Base-by-base conservation (phyloP, 805 yeast species). In the Candida wancherniae region DNA sequence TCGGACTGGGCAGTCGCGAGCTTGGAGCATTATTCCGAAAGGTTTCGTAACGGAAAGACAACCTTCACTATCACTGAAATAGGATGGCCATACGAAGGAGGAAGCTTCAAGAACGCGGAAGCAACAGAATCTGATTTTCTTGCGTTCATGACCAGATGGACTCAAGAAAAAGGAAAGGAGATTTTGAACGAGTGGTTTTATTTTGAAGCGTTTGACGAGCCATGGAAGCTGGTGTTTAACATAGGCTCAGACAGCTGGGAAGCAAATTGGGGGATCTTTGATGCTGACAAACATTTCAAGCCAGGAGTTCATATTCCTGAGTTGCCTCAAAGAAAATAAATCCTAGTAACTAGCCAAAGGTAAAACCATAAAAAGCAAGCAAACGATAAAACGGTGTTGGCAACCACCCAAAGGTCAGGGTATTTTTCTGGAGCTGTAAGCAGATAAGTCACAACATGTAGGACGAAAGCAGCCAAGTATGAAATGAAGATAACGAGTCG, bases 401-500 rank as follows among this genome's bases (percentile, higher is more conserved):
- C 71, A 15, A 90, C 67, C 0, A 84, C 84, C 88, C 92, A 85
- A 4, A 92, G 44, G 54, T 92, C 97, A 2, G 97, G 96, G 40
- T 76, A 80, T 22, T 57, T 51, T 1, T 53, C 39, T 1, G 90
- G 85, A 2, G 94, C 78, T 1, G 40, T 45, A 7, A 69, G 36
- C 14, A 56, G 44, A 21, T 55, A 47, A 34, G 87, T 95, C 6
- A 73, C 52, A 0, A 67, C 28, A 42, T 81, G 88, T 17, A 80
- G 58, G 0, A 47, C 53, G 1, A 62, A 48, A 47, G 80, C 72
- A 0, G 64, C 73, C 1, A 72, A 19, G 37, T 65, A 65, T 9
- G 63, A 49, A 9, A 44, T 26, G 13, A 42, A 37, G 14, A 56
- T 51, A 9, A 62, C 39, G 5, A 44, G 15, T 15, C 49, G 51